Evolutionary conservation across 2,329 filamentous ascomycete species (phyloP).

Genomic region (Penicillium sp.): DNA sequence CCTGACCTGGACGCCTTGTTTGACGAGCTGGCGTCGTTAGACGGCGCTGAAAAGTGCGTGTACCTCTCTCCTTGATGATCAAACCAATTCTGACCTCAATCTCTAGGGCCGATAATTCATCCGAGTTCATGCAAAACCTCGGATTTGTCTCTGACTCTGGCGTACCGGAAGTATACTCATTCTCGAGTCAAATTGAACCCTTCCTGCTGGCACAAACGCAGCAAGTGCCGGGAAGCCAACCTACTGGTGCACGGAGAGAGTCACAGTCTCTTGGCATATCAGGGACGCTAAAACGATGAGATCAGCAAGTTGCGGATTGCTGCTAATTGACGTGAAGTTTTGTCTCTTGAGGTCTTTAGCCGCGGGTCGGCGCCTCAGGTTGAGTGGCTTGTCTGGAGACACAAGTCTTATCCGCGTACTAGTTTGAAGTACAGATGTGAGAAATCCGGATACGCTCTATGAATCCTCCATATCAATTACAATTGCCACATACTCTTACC

Average conservation of each 20-base stretch:
- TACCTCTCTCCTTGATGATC: not conserved
- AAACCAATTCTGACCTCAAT: conserved; percentile 10
- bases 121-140: conserved; percentile 41
- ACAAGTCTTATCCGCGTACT: not conserved
- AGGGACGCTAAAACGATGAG: conserved; percentile 17
- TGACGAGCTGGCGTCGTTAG: conserved; percentile 57
- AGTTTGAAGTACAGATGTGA: not conserved
- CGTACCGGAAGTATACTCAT: conserved; percentile 38
- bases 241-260: conserved; percentile 17
- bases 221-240: conserved; percentile 22
- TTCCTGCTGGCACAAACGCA: conserved; percentile 34
- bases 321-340: not conserved
- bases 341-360: not conserved
- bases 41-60: conserved; percentile 50
- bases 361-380: conserved; percentile 13
- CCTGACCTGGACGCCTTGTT: conserved; percentile 52
- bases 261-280: conserved; percentile 19
- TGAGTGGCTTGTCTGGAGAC: not conserved
- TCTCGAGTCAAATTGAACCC: conserved; percentile 34
- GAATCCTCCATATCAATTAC: not conserved
- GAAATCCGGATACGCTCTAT: not conserved
- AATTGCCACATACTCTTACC: not conserved
- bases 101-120: conserved; percentile 32
- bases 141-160: conserved; percentile 37
- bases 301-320: not conserved